phyloP scores from a whole-genome alignment of 768 basidiomycete species.

The Lepiota brunneoincarnata region DNA sequence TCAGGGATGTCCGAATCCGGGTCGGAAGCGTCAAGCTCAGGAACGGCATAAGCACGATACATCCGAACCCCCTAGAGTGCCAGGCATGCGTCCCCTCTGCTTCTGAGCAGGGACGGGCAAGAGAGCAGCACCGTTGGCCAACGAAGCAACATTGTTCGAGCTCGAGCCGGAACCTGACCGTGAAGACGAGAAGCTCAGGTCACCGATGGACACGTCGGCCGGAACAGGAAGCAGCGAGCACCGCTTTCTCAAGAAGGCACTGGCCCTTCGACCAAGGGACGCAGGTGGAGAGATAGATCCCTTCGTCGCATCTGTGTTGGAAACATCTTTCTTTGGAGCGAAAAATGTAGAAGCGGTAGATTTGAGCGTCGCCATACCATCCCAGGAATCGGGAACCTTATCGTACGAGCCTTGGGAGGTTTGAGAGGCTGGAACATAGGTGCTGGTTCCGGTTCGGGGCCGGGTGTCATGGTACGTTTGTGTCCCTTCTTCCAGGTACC shows the following conservation, averaged over 20 bases:
- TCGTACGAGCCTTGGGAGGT: constrained; percentile 37
- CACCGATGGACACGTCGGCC: not conserved
- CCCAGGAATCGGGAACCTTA: constrained; percentile 2
- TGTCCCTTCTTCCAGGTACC: constrained; percentile 28
- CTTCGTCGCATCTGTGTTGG: not conserved
- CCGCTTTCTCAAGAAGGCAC: constrained; percentile 7
- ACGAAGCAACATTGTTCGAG: not conserved
- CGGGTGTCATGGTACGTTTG: constrained; percentile 55
- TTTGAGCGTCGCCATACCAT: constrained; percentile 5
- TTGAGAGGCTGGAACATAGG: constrained; percentile 59
- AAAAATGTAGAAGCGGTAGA: constrained; percentile 6
- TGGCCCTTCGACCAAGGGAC: constrained; percentile 9
- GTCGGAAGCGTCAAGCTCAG: constrained; percentile 51
- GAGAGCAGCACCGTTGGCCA: constrained; percentile 16
- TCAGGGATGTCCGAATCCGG: constrained; percentile 81
- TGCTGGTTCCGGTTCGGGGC: constrained; percentile 54
- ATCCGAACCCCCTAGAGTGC: constrained; percentile 65
- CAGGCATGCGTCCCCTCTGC: constrained; percentile 54
- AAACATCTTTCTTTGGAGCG: not conserved
- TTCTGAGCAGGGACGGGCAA: constrained; percentile 31
- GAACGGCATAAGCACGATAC: constrained; percentile 41
- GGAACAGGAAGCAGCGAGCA: constrained; percentile 10
- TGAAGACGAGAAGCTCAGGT: constrained; percentile 1
- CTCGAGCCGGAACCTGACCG: not conserved
- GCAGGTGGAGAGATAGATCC: constrained; percentile 2